Percentiles rank a stretch among this genome's conserved stretches.
Conservation (phyloP, 2,329 filamentous ascomycete species). For the Onygenales sp. region DNA sequence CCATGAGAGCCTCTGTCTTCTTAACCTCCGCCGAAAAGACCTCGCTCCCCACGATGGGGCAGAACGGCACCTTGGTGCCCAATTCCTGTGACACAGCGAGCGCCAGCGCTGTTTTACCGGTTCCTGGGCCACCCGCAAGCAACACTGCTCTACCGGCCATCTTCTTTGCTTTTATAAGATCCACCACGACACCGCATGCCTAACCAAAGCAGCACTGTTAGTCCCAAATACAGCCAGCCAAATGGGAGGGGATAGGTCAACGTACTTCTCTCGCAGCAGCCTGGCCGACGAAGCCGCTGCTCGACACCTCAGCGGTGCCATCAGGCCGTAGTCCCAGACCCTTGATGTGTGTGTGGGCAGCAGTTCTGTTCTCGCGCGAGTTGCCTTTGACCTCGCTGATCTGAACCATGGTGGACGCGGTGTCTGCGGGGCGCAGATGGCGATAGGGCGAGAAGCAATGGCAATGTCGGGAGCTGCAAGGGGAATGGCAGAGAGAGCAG, state of each 20-base stretch:
- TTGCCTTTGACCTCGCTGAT: slow-evolving; percentile 93
- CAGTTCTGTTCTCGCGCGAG: slow-evolving; percentile 89
- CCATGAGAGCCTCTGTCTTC: slow-evolving; percentile 98
- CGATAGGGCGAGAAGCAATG: not conserved
- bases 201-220: slow-evolving; percentile 25
- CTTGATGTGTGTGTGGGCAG: slow-evolving; percentile 96
- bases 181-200: slow-evolving; percentile 93
- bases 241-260: slow-evolving; percentile 6
- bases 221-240: not conserved
- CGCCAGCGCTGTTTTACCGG: slow-evolving; percentile 93
- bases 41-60: slow-evolving; percentile 95
- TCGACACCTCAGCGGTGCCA: slow-evolving; percentile 72
- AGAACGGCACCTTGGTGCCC: slow-evolving; percentile 96
- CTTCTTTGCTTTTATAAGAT: slow-evolving; percentile 90
- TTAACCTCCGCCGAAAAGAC: slow-evolving; percentile 98
- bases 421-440: not conserved
- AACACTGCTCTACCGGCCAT: slow-evolving; percentile 94
- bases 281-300: slow-evolving; percentile 84
- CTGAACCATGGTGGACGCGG: slow-evolving; percentile 56
- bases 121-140: slow-evolving; percentile 87
- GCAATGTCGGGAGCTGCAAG: not conserved
- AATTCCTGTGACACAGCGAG: slow-evolving; percentile 94
- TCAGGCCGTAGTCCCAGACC: slow-evolving; percentile 78
- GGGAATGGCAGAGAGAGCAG: not conserved
- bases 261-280: slow-evolving; percentile 74